phyloP scores from a whole-genome alignment of 768 basidiomycete species.

The Amanita exitialis region DNA sequence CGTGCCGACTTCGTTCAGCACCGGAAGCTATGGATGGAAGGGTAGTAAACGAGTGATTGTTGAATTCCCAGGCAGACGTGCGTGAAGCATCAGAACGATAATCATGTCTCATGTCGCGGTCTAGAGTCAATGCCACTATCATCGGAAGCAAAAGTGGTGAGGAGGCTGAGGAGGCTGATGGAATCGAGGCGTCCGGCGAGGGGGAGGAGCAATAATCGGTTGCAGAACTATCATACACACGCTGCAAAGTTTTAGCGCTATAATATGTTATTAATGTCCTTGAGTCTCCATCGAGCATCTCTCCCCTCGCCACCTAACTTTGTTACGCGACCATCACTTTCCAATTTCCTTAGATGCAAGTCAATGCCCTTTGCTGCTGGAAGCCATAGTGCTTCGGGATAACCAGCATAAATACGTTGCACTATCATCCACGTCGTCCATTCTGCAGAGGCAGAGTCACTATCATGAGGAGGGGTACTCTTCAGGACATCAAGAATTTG shows the following conservation, averaged over 20 bases:
- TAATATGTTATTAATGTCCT: neutral
- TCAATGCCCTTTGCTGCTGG: constrained; percentile 62
- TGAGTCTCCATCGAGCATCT: constrained; percentile 36
- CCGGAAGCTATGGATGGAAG: constrained; percentile 84
- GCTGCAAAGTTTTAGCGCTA: neutral
- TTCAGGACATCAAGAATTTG: constrained; percentile 56
- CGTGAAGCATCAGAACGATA: constrained; percentile 17
- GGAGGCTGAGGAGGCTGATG: constrained; percentile 5
- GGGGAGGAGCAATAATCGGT: neutral
- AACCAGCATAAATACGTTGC: constrained; percentile 54
- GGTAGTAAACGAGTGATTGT: constrained; percentile 58
- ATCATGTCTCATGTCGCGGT: neutral
- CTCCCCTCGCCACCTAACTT: constrained; percentile 40
- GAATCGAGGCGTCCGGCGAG: neutral
- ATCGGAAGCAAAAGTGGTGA: constrained; percentile 54
- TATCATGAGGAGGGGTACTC: constrained; percentile 18
- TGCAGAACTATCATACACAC: neutral
- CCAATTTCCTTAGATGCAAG: constrained; percentile 67
- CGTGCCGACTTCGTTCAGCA: constrained; percentile 49
- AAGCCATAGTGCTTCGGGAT: constrained; percentile 62
- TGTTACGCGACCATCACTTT: constrained; percentile 49
- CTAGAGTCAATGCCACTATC: constrained; percentile 73
- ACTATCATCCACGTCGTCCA: constrained; percentile 67
- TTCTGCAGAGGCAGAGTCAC: constrained; percentile 1
- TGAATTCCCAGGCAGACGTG: constrained; percentile 54